Conservation (phyloP, 192 early-diverging fungal genomes). For the Cladochytrium replicatum region DNA sequence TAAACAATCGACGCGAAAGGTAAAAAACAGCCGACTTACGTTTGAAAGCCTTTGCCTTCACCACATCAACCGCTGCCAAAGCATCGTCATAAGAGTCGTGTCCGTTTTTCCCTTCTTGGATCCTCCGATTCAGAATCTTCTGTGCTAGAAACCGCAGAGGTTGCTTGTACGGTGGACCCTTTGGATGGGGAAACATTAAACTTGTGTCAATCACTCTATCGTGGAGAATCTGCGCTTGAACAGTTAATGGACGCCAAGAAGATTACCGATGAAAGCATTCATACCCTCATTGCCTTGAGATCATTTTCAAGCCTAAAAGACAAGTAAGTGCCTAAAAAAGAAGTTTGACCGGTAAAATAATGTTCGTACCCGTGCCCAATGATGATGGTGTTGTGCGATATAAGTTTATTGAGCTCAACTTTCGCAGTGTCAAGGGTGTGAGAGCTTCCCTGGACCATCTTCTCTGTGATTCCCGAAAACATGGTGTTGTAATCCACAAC, state of each 20-base stretch:
- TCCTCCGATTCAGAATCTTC: slow-evolving; percentile 37
- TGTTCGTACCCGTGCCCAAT: slow-evolving; percentile 59
- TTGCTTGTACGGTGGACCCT: slow-evolving; percentile 41
- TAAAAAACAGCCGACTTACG: too few species aligned
- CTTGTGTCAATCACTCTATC: slow-evolving; percentile 56
- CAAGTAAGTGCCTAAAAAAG: neutral
- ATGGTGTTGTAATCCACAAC: too few species aligned
- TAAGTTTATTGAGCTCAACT: too few species aligned
- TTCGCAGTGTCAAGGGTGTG: too few species aligned
- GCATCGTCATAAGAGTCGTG: slow-evolving; percentile 69
- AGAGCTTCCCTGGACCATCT: too few species aligned
- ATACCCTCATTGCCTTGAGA: slow-evolving; percentile 43
- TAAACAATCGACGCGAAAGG: too few species aligned
- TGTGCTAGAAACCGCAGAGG: slow-evolving; percentile 42
- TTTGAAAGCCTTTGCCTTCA: too few species aligned
- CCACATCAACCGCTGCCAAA: slow-evolving; percentile 48
- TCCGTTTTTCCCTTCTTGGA: slow-evolving; percentile 32
- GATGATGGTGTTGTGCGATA: slow-evolving; percentile 45
- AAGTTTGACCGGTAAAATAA: neutral
- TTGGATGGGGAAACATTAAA: slow-evolving; percentile 40
- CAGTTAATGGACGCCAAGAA: slow-evolving; percentile 4
- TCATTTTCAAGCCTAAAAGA: slow-evolving; percentile 47
- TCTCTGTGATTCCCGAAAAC: too few species aligned
- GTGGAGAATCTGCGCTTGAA: slow-evolving; percentile 29
- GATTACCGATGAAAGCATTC: neutral